Conservation (phyloP, 2,329 filamentous ascomycete species). For the Sarocladium oryzae region DNA sequence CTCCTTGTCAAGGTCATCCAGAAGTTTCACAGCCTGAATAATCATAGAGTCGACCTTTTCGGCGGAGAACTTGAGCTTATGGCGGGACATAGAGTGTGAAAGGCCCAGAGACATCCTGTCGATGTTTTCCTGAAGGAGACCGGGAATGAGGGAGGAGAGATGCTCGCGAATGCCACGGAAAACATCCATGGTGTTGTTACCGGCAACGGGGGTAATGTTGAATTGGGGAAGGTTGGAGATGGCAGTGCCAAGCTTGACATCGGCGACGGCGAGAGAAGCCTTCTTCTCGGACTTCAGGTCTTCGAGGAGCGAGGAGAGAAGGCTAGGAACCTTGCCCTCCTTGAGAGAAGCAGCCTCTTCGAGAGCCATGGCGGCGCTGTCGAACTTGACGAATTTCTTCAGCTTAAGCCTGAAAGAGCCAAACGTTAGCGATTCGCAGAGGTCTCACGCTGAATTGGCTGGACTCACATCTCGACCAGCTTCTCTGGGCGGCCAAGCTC, state of each 20-base stretch:
- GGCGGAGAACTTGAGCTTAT: conserved; percentile 97
- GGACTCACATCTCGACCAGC: conserved; percentile 73
- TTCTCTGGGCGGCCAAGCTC: conserved; percentile 76
- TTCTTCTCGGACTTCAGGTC: conserved; percentile 97
- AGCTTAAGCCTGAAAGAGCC: conserved; percentile 65
- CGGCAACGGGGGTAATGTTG: conserved; percentile 75
- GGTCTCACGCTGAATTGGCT: neutral
- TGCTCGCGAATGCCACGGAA: conserved; percentile 93
- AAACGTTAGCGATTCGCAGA: conserved; percentile 10
- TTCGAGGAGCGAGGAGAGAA: conserved; percentile 75
- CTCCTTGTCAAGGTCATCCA: conserved; percentile 98
- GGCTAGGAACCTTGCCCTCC: conserved; percentile 90
- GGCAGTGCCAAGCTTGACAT: conserved; percentile 83
- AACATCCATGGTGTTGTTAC: conserved; percentile 58
- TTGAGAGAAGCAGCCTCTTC: conserved; percentile 84
- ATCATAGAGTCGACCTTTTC: conserved; percentile 99
- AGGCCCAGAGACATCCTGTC: conserved; percentile 94
- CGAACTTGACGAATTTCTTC: conserved; percentile 96
- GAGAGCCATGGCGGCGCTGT: conserved; percentile 82
- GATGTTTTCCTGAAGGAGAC: conserved; percentile 76
- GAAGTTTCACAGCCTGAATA: conserved; percentile 86
- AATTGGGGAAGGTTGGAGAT: conserved; percentile 89
- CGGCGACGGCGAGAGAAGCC: conserved; percentile 85
- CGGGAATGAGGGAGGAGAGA: conserved; percentile 83
- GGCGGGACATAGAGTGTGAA: conserved; percentile 90